Evolutionary conservation across 495 filamentous ascomycete genomes (phyloP), one percentile per base, ranked within the genome.

Genomic region (Aspergillus avenaceus): DNA sequence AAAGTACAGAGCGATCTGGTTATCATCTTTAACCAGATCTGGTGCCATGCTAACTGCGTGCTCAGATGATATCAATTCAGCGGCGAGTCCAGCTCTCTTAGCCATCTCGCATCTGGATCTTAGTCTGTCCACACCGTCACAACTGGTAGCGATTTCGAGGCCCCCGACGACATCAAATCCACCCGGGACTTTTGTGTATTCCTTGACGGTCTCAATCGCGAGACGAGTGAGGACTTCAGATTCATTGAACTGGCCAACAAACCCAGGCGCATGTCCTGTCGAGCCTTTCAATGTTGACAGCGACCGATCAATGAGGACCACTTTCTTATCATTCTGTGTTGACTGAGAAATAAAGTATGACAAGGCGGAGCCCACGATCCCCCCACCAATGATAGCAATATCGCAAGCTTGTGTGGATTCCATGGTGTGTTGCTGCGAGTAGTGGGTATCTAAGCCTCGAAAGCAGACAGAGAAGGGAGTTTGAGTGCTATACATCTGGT

Each of bases 361-460:
- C 24, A 71, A 54, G 0, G 61, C 61, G 11, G 75, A 58, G 23
- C 75, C 74, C 18, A 75, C 65, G 26, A 79, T 75, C 21, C 74
- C 74, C 5, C 65, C 75, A 28, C 75, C 73, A 22, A 79, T 50
- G 37, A 76, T 69, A 27, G 66, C 63, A 31, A 74, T 61, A 37
- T 67, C 64, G 18, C 47, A 40, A 27, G 43, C 18, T 49, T 47
- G 22, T 1, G 44, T 13, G 12, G 14, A 12, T 11, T 11, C 16
- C 27, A 45, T 45, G 14, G 19, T 32, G 14, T 27, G 12, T 28
- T 27, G 1, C 7, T 38, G 34, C 0, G 13, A 18, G n/a, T 38
- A 38, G 18, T 38, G 34, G 34, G 34, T 14, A 38, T 38, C 21
- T 16, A 19, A 18, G 1, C 16, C 34, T 19, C 34, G 34, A 21